A percentile compares a stretch with the other conserved stretches of the same genome.
These are phyloP conservation scores for Phytophthora boehmeriae DNA, from an alignment of 352 stramenopile genomes.

Conservation along the genomic window DNA sequence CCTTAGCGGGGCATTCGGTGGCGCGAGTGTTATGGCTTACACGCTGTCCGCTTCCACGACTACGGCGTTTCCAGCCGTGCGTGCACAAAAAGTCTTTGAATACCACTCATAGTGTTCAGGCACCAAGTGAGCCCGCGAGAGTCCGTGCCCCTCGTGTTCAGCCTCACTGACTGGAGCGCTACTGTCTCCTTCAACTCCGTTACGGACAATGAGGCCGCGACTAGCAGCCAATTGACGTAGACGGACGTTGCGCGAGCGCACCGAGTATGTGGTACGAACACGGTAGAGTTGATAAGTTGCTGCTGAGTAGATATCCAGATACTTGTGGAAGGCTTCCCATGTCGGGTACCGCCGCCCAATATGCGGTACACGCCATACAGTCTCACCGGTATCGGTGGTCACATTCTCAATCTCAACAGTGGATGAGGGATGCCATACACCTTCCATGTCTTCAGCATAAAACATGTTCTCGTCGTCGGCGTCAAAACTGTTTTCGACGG, in stretches of 20 bases:
- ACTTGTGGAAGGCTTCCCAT: slow-evolving; percentile 65
- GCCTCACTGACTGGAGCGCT: background rate
- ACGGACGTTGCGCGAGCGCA: slow-evolving; percentile 61
- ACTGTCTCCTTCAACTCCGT: slow-evolving; percentile 9
- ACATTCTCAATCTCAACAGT: slow-evolving; percentile 29
- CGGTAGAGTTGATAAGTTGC: slow-evolving; percentile 76
- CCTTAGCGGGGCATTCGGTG: slow-evolving; percentile 67
- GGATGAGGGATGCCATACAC: slow-evolving; percentile 33
- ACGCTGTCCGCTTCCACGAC: slow-evolving; percentile 69
- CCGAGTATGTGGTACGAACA: slow-evolving; percentile 77
- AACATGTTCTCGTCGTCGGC: slow-evolving; percentile 24
- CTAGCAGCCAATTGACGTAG: slow-evolving; percentile 55
- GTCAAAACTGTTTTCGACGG: slow-evolving; percentile 22
- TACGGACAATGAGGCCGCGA: slow-evolving; percentile 37
- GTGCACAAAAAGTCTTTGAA: slow-evolving; percentile 85
- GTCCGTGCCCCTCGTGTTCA: slow-evolving; percentile 21
- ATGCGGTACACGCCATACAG: slow-evolving; percentile 53
- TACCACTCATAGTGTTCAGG: slow-evolving; percentile 74
- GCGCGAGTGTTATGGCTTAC: slow-evolving; percentile 73
- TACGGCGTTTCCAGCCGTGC: slow-evolving; percentile 77
- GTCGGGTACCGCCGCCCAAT: slow-evolving; percentile 53
- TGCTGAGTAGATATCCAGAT: slow-evolving; percentile 63
- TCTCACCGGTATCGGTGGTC: slow-evolving; percentile 30
- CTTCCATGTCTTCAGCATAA: slow-evolving; percentile 37
- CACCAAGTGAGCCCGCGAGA: slow-evolving; percentile 53